Evolutionary conservation across 2,329 filamentous ascomycete genomes (phyloP).

Genomic region (Zopfia rhizophila): DNA sequence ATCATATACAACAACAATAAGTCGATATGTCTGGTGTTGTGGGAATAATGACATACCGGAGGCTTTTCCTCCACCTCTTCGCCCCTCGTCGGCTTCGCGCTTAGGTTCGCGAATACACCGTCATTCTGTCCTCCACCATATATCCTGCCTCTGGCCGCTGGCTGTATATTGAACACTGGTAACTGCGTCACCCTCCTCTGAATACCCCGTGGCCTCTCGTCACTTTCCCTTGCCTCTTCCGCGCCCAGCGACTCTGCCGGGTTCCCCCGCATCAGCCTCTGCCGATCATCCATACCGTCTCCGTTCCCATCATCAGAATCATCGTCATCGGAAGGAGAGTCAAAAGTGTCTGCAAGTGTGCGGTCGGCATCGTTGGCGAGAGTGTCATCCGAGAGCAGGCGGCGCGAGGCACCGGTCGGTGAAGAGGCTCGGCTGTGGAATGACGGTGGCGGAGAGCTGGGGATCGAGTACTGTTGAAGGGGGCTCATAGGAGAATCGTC

Average conservation of each 20-base stretch:
- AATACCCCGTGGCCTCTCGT: conserved; percentile 47
- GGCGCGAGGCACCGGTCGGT: conserved; percentile 61
- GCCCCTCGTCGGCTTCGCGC: conserved; percentile 84
- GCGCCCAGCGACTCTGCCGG: conserved; percentile 32
- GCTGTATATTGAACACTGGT: conserved; percentile 59
- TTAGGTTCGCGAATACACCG: conserved; percentile 95
- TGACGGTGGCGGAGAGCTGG: conserved; percentile 72
- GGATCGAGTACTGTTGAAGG: conserved; percentile 50
- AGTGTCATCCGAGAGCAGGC: conserved; percentile 64
- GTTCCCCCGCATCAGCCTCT: conserved; percentile 82
- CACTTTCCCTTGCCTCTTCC: conserved; percentile 22
- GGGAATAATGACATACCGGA: conserved; percentile 72
- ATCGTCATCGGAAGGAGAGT: conserved; percentile 71
- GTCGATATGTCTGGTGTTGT: conserved; percentile 1
- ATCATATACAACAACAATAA: conserved; percentile 13
- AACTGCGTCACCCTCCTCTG: conserved; percentile 64
- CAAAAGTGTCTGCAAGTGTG: conserved; percentile 93
- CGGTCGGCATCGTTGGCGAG: conserved; percentile 71
- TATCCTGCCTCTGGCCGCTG: conserved; percentile 60
- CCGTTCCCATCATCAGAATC: conserved; percentile 76
- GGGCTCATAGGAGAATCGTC: conserved; percentile 48
- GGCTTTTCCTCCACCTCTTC: conserved; percentile 90
- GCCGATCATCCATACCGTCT: conserved; percentile 81
- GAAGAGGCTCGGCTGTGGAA: conserved; percentile 88
- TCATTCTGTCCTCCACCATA: conserved; percentile 82